Evolutionary conservation across 768 basidiomycete species (phyloP), one percentile per base, ranked within the genome.

Genomic region (Cubamyces sp.): DNA sequence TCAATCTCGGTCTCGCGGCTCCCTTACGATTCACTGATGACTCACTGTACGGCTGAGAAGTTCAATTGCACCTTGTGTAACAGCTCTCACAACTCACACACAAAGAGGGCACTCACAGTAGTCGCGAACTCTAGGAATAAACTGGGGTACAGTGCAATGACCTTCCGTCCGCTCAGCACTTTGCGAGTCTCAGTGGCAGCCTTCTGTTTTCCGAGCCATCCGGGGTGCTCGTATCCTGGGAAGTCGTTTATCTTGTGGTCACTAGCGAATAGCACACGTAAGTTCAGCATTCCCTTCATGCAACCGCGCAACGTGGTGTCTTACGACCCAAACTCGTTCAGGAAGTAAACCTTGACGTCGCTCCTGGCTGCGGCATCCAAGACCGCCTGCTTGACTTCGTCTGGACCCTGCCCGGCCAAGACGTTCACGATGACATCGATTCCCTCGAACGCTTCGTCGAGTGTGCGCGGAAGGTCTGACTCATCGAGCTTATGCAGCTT

Each of bases 341-440:
- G 62, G 51, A 69, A 67, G 46, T 67, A 67, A 39, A 64, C 68
- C 57, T 64, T 64, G 15, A 57, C 60, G 26, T 49, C 54, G 56
- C 30, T 57, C 18, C 45, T 23, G 1, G 45, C 62, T 2, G 49
- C 46, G 9, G 58, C 64, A 0, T 60, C 52, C 14, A 60, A 37
- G 41, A 69, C 26, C 11, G 45, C 62, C 46, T 68, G 50, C 21
- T 45, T 49, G 19, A 37, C 43, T 8, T 39, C 61, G 12, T 15
- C 26, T 18, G 61, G 39, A 11, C 34, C 39, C 0, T 15, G 30
- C 9, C 37, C 25, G 12, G 46, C 43, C 47, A 66, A 34, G 3
- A 62, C 60, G 54, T 64, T 68, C n/a, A 72, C 64, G 45, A 70
- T 51, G 40, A 69, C 66, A 54, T 72, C 70, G 4, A 64, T 65